These are phyloP conservation scores for Cytospora leucostoma DNA, from an alignment of 2,329 filamentous ascomycete species.

Conservation along the genomic window DNA sequence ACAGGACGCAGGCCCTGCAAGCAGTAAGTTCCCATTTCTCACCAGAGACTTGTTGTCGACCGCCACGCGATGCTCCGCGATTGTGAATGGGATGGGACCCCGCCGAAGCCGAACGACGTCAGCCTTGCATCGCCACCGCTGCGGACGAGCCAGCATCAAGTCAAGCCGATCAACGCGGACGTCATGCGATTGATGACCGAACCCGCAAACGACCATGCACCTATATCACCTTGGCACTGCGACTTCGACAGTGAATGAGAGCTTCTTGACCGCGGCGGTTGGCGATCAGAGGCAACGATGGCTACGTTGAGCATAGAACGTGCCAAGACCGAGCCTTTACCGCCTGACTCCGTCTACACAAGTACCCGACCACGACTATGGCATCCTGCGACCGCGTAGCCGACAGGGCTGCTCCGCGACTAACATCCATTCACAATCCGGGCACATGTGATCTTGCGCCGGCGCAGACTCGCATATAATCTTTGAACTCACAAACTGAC, in stretches of 20 bases:
- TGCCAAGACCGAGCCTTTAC: conserved; percentile 4
- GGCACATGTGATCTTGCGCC: background rate
- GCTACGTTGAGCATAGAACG: background rate
- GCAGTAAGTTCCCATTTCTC: conserved; percentile 9
- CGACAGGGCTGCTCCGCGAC: background rate
- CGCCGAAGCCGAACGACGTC: conserved; percentile 14
- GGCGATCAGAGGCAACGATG: background rate
- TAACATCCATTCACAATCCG: background rate
- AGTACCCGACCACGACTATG: background rate
- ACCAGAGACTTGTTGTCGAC: background rate
- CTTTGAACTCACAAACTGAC: conserved; percentile 11
- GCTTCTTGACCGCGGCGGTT: background rate
- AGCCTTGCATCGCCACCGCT: conserved; percentile 7
- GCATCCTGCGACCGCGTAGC: background rate
- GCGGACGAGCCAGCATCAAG: background rate
- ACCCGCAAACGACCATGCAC: background rate
- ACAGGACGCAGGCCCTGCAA: conserved; percentile 18
- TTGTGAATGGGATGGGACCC: conserved; percentile 9
- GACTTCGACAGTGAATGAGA: background rate
- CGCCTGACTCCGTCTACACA: background rate
- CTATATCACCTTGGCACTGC: no score
- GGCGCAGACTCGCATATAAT: background rate
- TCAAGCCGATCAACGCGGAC: background rate
- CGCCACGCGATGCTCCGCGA: background rate
- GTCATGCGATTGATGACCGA: background rate